Evolutionary conservation across 169 alveolate genomes (phyloP).

Genomic region (Toxoplasma gondii): DNA sequence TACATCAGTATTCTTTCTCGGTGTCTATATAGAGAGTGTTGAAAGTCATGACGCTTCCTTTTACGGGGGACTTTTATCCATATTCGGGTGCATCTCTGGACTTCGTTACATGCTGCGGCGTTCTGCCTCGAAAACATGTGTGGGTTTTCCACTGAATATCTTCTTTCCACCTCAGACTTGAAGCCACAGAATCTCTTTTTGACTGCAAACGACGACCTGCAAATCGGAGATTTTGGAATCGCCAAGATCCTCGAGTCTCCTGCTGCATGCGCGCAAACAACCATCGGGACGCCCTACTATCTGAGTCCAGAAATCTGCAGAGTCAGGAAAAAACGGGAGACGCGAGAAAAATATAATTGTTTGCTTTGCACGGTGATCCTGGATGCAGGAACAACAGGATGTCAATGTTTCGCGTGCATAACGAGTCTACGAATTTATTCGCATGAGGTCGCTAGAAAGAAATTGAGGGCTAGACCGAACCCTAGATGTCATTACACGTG

Average conservation of each 20-base stretch:
- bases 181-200: slow-evolving; percentile 93
- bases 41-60: no score
- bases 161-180: slow-evolving; percentile 68
- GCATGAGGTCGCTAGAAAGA: no score
- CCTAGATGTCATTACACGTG: no score
- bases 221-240: slow-evolving; percentile 94
- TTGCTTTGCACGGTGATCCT: no score
- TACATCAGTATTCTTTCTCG: background rate
- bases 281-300: slow-evolving; percentile 99
- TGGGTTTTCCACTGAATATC: no score
- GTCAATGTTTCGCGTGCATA: no score
- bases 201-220: slow-evolving; percentile 84
- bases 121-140: background rate
- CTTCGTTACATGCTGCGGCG: background rate
- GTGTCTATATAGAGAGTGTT: no score
- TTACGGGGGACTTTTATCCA: background rate
- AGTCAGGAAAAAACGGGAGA: slow-evolving; percentile 22
- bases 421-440: no score
- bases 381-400: no score
- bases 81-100: background rate
- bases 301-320: slow-evolving; percentile 97
- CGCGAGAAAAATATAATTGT: background rate
- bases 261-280: slow-evolving; percentile 93
- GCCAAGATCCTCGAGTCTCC: slow-evolving; percentile 92
- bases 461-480: no score